Evolutionary conservation across 371 early-diverging fungal genomes (phyloP).

Genomic region (Chytridium lagenaria): DNA sequence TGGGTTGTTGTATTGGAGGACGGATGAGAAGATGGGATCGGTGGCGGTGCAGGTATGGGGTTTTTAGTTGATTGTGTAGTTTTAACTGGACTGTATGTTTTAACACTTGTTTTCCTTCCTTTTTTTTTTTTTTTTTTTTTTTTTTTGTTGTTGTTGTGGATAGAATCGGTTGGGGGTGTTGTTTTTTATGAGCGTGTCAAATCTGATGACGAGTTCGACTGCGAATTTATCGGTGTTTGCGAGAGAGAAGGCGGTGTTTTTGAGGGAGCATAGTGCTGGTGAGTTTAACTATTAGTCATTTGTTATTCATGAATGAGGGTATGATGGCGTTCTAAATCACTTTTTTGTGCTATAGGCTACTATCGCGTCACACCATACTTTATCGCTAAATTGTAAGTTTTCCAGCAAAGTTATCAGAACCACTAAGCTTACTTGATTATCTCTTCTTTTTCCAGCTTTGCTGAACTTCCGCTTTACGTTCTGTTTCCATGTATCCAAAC

Average conservation of each 20-base stretch:
- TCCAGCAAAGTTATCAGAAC: no score
- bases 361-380: constrained; percentile 66
- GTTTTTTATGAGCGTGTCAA: constrained; percentile 59
- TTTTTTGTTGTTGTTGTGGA: background rate
- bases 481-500: constrained; percentile 42
- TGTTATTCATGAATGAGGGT: background rate
- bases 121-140: background rate
- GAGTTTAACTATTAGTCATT: background rate
- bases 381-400: constrained; percentile 55
- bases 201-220: constrained; percentile 28
- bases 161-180: constrained; percentile 62
- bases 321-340: background rate
- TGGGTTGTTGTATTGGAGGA: constrained; percentile 51
- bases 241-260: constrained; percentile 58
- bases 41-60: constrained; percentile 44
- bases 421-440: background rate
- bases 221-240: constrained; percentile 60
- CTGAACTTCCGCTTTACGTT: constrained; percentile 27
- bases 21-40: constrained; percentile 33
- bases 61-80: background rate
- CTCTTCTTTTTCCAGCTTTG: constrained; percentile 13
- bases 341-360: constrained; percentile 45
- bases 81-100: no score
- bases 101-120: no score
- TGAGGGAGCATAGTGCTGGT: constrained; percentile 61